A percentile compares a stretch with the other conserved stretches of the same genome.
These are phyloP conservation scores for Neurospora sp. DNA, from an alignment of 495 filamentous ascomycete genomes.

Conservation along the genomic window DNA sequence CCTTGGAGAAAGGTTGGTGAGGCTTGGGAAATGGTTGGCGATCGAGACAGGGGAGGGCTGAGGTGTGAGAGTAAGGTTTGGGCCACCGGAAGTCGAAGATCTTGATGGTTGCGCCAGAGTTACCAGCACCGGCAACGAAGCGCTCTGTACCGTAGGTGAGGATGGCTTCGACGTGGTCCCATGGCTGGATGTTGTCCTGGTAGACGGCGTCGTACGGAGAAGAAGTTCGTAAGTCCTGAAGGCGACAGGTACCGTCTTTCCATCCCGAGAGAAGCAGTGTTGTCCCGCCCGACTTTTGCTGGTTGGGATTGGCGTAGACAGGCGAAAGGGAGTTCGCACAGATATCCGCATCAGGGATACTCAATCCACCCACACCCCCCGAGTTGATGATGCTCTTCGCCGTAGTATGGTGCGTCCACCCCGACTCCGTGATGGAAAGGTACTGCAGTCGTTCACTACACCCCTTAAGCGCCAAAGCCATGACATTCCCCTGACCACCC, in stretches of 20 bases:
- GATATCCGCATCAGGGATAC: conserved; percentile 9
- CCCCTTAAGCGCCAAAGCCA: conserved; percentile 28
- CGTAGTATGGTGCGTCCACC: conserved; percentile 20
- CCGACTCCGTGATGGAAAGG: conserved; percentile 27
- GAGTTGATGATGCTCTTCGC: conserved; percentile 11
- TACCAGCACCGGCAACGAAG: conserved; percentile 31
- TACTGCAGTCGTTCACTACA: conserved; percentile 28
- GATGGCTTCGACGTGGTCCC: conserved; percentile 27
- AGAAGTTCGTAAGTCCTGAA: conserved; percentile 34
- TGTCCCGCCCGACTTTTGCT: conserved; percentile 13
- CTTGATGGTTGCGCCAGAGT: conserved; percentile 25
- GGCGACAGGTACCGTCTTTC: conserved; percentile 35
- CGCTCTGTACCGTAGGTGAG: conserved; percentile 33
- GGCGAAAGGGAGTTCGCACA: conserved; percentile 29
- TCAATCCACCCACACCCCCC: not conserved
- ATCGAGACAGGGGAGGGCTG: conserved; percentile 27
- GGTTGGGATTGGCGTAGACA: conserved; percentile 16
- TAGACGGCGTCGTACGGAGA: conserved; percentile 27
- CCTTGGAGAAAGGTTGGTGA: conserved; percentile 18
- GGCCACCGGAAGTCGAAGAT: conserved; percentile 41
- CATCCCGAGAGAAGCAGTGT: conserved; percentile 36
- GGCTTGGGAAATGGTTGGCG: conserved; percentile 26
- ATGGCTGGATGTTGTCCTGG: conserved; percentile 35
- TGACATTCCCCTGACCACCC: conserved; percentile 16
- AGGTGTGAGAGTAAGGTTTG: conserved; percentile 33